Evolutionary conservation across 352 stramenopile genomes (phyloP).

Genomic region (Phytophthora cactorum): DNA sequence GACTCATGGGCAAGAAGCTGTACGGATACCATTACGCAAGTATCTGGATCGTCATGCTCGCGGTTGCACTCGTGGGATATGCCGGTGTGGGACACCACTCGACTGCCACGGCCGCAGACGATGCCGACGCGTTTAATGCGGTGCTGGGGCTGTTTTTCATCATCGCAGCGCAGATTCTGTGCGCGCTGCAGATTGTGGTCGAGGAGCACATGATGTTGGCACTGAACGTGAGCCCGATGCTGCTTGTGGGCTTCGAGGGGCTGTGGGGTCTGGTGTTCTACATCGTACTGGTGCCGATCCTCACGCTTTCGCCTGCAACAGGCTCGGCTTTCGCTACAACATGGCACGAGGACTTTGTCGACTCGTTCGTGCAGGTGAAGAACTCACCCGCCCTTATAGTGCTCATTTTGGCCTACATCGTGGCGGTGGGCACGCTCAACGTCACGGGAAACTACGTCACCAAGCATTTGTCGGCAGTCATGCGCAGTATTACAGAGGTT

Average conservation of each 20-base stretch:
- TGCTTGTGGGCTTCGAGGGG: constrained; percentile 88
- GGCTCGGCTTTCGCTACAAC: constrained; percentile 67
- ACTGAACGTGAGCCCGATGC: constrained; percentile 86
- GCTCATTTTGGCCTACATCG: constrained; percentile 69
- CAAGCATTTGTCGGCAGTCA: constrained; percentile 85
- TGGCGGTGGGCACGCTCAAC: constrained; percentile 82
- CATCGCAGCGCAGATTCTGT: constrained; percentile 81
- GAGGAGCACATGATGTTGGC: constrained; percentile 90
- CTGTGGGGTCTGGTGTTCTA: constrained; percentile 90
- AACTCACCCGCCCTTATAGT: constrained; percentile 68
- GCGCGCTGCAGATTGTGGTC: constrained; percentile 89
- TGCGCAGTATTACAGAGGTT: constrained; percentile 85
- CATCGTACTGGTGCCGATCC: constrained; percentile 66
- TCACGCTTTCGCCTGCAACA: constrained; percentile 60
- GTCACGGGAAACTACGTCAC: constrained; percentile 87
- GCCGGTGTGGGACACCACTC: constrained; percentile 54
- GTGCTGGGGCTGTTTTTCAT: constrained; percentile 81
- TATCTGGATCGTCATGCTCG: constrained; percentile 78
- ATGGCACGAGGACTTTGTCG: constrained; percentile 84
- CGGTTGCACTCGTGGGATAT: constrained; percentile 74
- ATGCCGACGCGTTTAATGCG: constrained; percentile 46
- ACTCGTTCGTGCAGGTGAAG: constrained; percentile 77
- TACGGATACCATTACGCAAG: constrained; percentile 88
- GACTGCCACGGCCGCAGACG: constrained; percentile 17
- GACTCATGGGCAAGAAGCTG: constrained; percentile 83